These are phyloP conservation scores for Chamaecyparis obtusa DNA, from an alignment of 75 land plant genomes.

Conservation along the genomic window DNA sequence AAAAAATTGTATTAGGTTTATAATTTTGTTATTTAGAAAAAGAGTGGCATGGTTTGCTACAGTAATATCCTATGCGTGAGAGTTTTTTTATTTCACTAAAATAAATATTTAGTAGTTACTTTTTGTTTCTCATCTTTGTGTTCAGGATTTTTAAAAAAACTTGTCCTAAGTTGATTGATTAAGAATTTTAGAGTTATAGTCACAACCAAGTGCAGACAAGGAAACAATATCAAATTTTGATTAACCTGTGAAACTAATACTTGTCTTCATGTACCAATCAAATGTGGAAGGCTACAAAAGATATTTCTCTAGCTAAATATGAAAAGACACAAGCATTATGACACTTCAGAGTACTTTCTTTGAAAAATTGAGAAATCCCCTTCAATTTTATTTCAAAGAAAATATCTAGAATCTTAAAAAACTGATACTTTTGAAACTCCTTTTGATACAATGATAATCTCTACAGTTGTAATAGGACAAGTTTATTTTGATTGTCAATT, in stretches of 20 bases:
- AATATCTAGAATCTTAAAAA: neutral
- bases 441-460: neutral
- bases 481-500: neutral
- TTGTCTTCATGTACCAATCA: neutral
- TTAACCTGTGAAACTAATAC: neutral
- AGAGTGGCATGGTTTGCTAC: neutral
- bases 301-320: neutral
- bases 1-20: too few species aligned
- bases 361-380: neutral
- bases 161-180: too few species aligned
- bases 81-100: too few species aligned
- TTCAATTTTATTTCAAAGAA: neutral
- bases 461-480: neutral
- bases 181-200: too few species aligned
- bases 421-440: neutral
- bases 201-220: neutral
- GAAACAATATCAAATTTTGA: neutral
- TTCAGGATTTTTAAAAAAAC: too few species aligned
- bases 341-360: neutral
- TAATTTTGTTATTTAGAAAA: too few species aligned
- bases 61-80: neutral
- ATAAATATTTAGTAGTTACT: neutral
- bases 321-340: neutral
- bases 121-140: neutral
- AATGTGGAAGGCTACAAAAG: neutral